Percentiles rank a stretch among this genome's conserved stretches.
phyloP scores from a whole-genome alignment of 2,329 filamentous ascomycete genomes.

The Dactylellina cionopaga region DNA sequence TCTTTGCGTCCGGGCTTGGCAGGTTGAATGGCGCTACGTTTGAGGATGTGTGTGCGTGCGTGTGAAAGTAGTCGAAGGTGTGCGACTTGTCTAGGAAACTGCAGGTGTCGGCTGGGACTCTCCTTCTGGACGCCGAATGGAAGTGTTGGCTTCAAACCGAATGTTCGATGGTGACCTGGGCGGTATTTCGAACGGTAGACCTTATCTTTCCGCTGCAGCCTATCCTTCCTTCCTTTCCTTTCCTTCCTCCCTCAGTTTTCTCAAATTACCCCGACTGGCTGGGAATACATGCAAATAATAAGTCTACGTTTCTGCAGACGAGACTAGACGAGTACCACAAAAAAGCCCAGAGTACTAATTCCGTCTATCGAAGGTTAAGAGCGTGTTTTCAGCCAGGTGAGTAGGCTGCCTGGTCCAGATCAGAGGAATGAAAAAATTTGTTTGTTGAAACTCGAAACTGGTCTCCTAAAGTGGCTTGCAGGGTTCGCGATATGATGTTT shows the following conservation, averaged over 20 bases:
- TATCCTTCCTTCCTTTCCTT: conserved; percentile 26
- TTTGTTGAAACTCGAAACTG: conserved; percentile 1
- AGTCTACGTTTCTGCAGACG: conserved; percentile 41
- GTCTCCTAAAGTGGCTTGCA: conserved; percentile 16
- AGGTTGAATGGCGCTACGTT: conserved; percentile 33
- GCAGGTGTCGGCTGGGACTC: conserved; percentile 16
- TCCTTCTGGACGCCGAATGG: conserved; percentile 43
- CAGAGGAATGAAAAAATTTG: conserved; percentile 10
- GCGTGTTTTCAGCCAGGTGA: conserved; percentile 45
- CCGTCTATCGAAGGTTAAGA: conserved; percentile 21
- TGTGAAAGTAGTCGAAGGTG: too few relatives aligned
- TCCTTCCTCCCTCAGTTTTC: conserved; percentile 23
- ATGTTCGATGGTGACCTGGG: conserved; percentile 16
- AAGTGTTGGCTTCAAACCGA: conserved; percentile 30
- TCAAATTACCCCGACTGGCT: conserved; percentile 41
- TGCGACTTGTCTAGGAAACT: too few relatives aligned
- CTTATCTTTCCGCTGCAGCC: conserved; percentile 31
- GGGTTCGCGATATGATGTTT: conserved; percentile 27
- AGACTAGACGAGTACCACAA: conserved; percentile 43
- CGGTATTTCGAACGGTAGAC: conserved; percentile 12
- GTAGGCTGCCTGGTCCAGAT: conserved; percentile 14
- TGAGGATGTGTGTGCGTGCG: conserved; percentile 14
- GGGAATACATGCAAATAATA: conserved; percentile 7
- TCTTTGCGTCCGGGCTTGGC: conserved; percentile 43
- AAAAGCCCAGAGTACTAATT: conserved; percentile 12